These are phyloP conservation scores for Candida tibetensis DNA, from an alignment of 805 yeast species.

Conservation along the genomic window DNA sequence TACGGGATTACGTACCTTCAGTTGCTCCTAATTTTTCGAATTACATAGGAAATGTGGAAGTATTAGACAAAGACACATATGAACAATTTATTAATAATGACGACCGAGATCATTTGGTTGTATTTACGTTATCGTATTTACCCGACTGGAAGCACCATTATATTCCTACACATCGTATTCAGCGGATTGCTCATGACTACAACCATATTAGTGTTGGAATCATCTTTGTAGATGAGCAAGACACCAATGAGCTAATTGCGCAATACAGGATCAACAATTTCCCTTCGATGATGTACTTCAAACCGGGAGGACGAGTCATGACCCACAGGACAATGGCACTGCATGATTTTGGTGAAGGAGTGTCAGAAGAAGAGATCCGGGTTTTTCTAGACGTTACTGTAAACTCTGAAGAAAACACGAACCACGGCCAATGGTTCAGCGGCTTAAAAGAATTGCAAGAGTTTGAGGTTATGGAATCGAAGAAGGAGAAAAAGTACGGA, in stretches of 20 bases:
- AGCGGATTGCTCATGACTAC: conserved; percentile 20
- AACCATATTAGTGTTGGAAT: conserved; percentile 20
- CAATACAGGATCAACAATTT: conserved; percentile 29
- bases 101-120: conserved; percentile 18
- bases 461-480: conserved; percentile 9
- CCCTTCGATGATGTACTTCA: conserved; percentile 31
- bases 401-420: too few species aligned
- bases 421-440: conserved; percentile 12
- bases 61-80: conserved; percentile 10
- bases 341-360: conserved; percentile 13
- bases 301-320: conserved; percentile 20
- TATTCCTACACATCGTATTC: conserved; percentile 35
- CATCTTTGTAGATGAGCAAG: conserved; percentile 22
- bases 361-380: conserved; percentile 15
- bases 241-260: conserved; percentile 17
- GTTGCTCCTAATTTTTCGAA: conserved; percentile 21
- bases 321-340: conserved; percentile 23
- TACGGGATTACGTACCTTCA: conserved; percentile 10
- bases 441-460: conserved; percentile 6
- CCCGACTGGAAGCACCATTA: conserved; percentile 32
- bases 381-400: conserved; percentile 11
- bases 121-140: conserved; percentile 21
- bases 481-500: conserved; percentile 13
- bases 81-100: conserved; percentile 1
- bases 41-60: conserved; percentile 16